Evolutionary conservation across 2,329 filamentous ascomycete genomes (phyloP).

Genomic region (Colletotrichum spinosum): DNA sequence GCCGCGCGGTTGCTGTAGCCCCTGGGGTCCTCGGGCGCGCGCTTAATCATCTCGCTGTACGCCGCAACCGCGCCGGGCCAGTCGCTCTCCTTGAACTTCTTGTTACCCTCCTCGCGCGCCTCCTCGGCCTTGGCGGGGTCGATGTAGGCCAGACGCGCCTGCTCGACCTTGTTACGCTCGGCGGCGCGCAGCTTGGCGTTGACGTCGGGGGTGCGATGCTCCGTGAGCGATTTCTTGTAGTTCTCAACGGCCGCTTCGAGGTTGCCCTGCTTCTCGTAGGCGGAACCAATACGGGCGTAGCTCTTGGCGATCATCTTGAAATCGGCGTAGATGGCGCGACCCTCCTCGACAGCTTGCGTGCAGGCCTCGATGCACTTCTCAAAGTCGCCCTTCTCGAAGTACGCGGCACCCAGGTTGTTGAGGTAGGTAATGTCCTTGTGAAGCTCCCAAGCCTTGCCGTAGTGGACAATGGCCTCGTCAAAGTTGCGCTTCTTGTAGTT

Average conservation of each 20-base stretch:
- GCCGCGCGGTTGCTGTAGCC: slow-evolving; percentile 98
- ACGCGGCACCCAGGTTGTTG: slow-evolving; percentile 93
- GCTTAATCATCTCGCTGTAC: slow-evolving; percentile 97
- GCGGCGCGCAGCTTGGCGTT: slow-evolving; percentile 91
- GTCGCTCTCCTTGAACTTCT: slow-evolving; percentile 96
- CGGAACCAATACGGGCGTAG: slow-evolving; percentile 94
- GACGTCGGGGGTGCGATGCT: slow-evolving; percentile 95
- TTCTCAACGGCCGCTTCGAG: slow-evolving; percentile 83
- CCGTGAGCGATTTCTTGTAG: slow-evolving; percentile 94
- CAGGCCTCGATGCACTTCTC: slow-evolving; percentile 88
- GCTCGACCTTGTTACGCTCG: slow-evolving; percentile 86
- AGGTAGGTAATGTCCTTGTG: slow-evolving; percentile 98
- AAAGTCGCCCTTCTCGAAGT: slow-evolving; percentile 97
- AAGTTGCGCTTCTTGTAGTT: slow-evolving; percentile 99
- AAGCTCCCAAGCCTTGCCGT: slow-evolving; percentile 92
- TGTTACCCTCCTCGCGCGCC: slow-evolving; percentile 92
- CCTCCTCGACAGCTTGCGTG: slow-evolving; percentile 89
- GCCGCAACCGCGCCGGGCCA: slow-evolving; percentile 95
- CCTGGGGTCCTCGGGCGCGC: slow-evolving; percentile 89
- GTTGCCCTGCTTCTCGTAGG: slow-evolving; percentile 91
- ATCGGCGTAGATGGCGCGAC: slow-evolving; percentile 89
- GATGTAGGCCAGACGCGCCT: slow-evolving; percentile 83
- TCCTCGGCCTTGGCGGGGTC: slow-evolving; percentile 94
- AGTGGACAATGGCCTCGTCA: slow-evolving; percentile 93
- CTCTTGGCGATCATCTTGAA: slow-evolving; percentile 99